A percentile compares a stretch with the other conserved stretches of the same genome.
Conservation (phyloP, 345 rosid genomes). For the Pistacia vera region DNA sequence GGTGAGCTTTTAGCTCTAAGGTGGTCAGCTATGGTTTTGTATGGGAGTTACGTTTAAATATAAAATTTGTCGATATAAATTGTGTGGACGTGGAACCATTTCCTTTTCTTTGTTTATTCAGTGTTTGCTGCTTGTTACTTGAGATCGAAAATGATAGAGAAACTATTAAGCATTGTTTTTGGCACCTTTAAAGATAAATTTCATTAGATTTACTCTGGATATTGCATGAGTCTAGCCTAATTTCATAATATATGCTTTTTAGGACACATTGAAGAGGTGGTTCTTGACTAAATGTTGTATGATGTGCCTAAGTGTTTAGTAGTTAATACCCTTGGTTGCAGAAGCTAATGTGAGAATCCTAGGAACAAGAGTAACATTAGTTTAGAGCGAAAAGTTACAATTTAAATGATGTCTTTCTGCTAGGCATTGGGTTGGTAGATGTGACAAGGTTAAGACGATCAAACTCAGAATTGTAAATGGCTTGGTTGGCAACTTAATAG, state of each 20-base stretch:
- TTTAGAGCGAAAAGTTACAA: background rate
- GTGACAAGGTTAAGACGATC: background rate
- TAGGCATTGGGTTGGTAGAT: background rate
- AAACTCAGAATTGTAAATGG: background rate
- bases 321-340: background rate
- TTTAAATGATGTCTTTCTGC: background rate
- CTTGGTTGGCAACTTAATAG: background rate
- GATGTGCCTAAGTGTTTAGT: background rate
- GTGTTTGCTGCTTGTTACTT: background rate
- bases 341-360: background rate
- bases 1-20: conserved; percentile 39
- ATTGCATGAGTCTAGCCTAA: background rate
- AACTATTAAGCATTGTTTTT: background rate
- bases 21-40: background rate
- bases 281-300: background rate
- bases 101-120: background rate
- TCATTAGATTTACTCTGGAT: background rate
- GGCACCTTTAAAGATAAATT: background rate
- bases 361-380: background rate
- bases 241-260: background rate
- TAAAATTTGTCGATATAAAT: background rate
- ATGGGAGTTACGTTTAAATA: no score
- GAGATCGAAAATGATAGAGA: background rate
- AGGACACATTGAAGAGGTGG: background rate
- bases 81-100: background rate